A percentile compares a stretch with the other conserved stretches of the same genome.
Evolutionary conservation across 371 early-diverging fungal genomes (phyloP).

Genomic region (Fennellomyces sp.): DNA sequence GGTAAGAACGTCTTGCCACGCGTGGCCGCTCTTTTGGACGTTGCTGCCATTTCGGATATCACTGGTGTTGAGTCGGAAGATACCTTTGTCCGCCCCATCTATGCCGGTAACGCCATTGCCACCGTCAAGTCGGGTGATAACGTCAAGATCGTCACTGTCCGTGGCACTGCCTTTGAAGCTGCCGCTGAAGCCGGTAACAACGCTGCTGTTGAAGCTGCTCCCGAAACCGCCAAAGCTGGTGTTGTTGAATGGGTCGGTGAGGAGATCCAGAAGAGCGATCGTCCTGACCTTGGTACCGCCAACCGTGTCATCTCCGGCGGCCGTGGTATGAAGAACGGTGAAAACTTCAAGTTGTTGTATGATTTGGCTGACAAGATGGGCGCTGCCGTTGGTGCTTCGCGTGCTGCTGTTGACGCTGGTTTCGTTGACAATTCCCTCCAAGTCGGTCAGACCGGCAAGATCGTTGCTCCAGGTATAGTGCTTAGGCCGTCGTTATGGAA

Average conservation of each 20-base stretch:
- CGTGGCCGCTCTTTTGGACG: constrained; percentile 91
- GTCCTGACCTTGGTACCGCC: constrained; percentile 92
- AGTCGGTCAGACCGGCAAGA: constrained; percentile 98
- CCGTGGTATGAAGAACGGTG: constrained; percentile 95
- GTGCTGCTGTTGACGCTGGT: constrained; percentile 98
- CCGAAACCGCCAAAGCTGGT: constrained; percentile 61
- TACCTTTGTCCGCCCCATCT: constrained; percentile 96
- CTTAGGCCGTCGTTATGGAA: not conserved
- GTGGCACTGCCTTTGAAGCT: constrained; percentile 90
- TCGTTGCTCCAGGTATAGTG: constrained; percentile 85
- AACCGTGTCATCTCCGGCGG: constrained; percentile 94
- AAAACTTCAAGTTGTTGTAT: constrained; percentile 93
- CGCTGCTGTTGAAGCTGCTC: constrained; percentile 67
- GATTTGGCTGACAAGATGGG: constrained; percentile 94
- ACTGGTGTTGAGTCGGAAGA: constrained; percentile 77
- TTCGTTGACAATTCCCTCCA: constrained; percentile 96
- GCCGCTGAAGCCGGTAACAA: constrained; percentile 59
- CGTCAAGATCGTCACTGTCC: constrained; percentile 90
- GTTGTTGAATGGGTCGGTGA: constrained; percentile 87
- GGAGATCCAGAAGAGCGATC: constrained; percentile 92
- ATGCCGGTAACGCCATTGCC: constrained; percentile 97
- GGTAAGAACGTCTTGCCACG: constrained; percentile 95
- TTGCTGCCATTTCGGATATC: constrained; percentile 91
- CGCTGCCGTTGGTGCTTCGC: constrained; percentile 96
- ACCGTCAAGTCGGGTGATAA: constrained; percentile 89